Percentiles rank a stretch among this genome's conserved stretches.
Conservation (phyloP, 176 grass and related monocot species). For the Aegilops umbellulata region DNA sequence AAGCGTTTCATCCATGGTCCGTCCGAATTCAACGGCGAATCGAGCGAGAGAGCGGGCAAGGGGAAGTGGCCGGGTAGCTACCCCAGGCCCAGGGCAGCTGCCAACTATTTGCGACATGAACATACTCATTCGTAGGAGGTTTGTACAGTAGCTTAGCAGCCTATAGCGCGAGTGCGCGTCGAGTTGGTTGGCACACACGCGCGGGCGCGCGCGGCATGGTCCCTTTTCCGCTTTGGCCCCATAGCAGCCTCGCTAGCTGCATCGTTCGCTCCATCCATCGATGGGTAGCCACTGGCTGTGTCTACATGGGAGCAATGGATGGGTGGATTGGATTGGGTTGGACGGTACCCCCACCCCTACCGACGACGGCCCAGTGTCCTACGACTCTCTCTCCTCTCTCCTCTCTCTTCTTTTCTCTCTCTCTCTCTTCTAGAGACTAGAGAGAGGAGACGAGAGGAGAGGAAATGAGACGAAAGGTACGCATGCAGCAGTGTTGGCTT, state of each 20-base stretch:
- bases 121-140: neutral
- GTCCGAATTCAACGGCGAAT: neutral
- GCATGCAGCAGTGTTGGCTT: slow-evolving; percentile 12
- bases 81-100: neutral
- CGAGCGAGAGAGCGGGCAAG: neutral
- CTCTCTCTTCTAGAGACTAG: neutral
- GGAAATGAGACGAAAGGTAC: slow-evolving; percentile 2
- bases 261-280: slow-evolving; percentile 17
- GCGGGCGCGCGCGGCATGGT: neutral
- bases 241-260: neutral
- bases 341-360: slow-evolving; percentile 52
- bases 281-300: slow-evolving; percentile 26
- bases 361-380: slow-evolving; percentile 37
- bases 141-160: neutral
- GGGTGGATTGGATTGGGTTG: slow-evolving; percentile 17
- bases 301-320: slow-evolving; percentile 22
- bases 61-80: neutral
- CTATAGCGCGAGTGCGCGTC: slow-evolving; percentile 43
- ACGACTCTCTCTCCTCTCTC: neutral
- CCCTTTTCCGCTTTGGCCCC: neutral
- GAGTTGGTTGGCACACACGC: slow-evolving; percentile 37
- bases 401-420: neutral
- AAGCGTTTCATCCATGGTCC: no score
- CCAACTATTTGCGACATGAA: slow-evolving; percentile 3
- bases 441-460: no score